A percentile compares a stretch with the other conserved stretches of the same genome.
phyloP scores from a whole-genome alignment of 495 filamentous ascomycete species.

The Thozetella sp. region DNA sequence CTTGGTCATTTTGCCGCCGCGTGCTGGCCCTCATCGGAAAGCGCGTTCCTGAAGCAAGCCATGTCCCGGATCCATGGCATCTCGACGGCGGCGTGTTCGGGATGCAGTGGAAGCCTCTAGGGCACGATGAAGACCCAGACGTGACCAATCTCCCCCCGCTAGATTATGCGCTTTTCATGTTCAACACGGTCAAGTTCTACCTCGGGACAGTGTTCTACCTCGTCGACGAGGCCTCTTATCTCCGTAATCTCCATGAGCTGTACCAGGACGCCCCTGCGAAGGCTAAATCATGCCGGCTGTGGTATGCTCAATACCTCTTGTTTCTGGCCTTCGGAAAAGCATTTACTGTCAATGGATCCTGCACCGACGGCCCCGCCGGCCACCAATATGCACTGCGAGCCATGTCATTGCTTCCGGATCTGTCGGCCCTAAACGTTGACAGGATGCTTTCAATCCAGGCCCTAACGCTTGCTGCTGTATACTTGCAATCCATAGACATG shows the following conservation, averaged over 20 bases:
- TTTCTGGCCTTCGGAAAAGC: not conserved
- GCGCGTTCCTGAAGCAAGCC: not conserved
- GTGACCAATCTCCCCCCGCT: not conserved
- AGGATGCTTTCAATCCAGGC: not conserved
- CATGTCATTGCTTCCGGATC: not conserved
- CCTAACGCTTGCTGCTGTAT: not conserved
- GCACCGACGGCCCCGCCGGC: not conserved
- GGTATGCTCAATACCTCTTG: not conserved
- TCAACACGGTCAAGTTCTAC: not conserved
- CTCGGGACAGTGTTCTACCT: not conserved
- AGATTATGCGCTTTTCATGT: not conserved
- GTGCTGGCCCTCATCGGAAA: not conserved
- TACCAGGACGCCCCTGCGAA: not conserved
- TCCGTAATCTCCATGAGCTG: not conserved
- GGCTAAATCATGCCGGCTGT: not conserved
- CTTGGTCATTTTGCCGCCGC: not conserved
- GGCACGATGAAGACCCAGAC: not conserved
- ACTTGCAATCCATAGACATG: not conserved
- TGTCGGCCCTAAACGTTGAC: not conserved
- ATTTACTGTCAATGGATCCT: not conserved
- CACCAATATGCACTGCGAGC: not conserved
- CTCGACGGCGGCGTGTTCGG: not conserved
- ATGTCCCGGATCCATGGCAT: not conserved
- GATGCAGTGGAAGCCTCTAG: not conserved
- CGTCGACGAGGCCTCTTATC: not conserved